phyloP scores from a whole-genome alignment of 306 rosid species.

The Corylus avellana region DNA sequence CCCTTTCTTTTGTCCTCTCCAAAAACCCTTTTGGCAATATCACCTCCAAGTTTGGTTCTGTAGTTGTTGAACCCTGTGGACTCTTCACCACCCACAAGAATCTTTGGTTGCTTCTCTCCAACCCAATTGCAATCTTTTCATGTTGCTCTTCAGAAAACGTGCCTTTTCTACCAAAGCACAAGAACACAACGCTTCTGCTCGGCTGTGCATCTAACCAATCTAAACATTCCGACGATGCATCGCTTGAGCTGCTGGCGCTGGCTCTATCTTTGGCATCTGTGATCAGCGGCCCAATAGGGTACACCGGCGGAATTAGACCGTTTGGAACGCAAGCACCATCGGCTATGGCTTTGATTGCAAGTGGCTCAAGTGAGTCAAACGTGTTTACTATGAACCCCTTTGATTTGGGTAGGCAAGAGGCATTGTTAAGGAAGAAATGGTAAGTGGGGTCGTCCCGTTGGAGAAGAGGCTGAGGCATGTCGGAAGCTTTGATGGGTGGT shows the following conservation, averaged over 20 bases:
- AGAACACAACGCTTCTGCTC: conserved; percentile 3
- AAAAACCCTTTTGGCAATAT: not conserved
- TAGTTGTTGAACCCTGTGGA: not conserved
- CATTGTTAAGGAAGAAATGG: conserved; percentile 1
- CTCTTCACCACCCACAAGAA: conserved; percentile 17
- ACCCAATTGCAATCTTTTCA: not conserved
- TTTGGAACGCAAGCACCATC: conserved; percentile 17
- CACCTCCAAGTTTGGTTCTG: not conserved
- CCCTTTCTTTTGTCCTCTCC: not conserved
- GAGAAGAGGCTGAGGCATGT: conserved; percentile 12
- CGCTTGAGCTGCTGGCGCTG: not conserved
- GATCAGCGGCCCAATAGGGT: conserved; percentile 29
- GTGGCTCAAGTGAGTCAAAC: conserved; percentile 13
- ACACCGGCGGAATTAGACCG: conserved; percentile 7
- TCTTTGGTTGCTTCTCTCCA: conserved; percentile 8
- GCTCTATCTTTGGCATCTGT: conserved; percentile 11
- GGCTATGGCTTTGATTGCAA: conserved; percentile 5
- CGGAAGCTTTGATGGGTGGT: conserved; percentile 13
- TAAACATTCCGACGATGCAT: not conserved
- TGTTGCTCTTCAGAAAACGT: conserved; percentile 1
- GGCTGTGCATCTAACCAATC: conserved; percentile 6
- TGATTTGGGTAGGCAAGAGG: conserved; percentile 1
- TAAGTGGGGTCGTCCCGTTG: conserved; percentile 1
- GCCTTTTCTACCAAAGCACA: conserved; percentile 8
- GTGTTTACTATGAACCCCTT: conserved; percentile 12